These are phyloP conservation scores for Ceratopteris richardii DNA, from an alignment of 75 land plant species.

Conservation along the genomic window DNA sequence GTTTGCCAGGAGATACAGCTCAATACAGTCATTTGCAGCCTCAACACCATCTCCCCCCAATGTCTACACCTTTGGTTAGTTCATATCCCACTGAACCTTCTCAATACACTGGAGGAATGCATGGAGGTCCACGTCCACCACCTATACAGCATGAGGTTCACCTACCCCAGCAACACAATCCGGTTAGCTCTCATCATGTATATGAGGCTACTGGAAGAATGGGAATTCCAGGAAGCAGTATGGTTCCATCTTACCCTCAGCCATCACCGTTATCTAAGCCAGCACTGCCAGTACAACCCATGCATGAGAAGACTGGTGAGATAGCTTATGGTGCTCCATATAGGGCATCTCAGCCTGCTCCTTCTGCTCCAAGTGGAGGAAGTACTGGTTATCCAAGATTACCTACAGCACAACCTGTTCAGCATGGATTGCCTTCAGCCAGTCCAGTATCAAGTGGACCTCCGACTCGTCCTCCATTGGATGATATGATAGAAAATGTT, in stretches of 20 bases:
- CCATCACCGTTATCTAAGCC: constrained; percentile 9
- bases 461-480: constrained; percentile 55
- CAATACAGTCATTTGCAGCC: constrained; percentile 5
- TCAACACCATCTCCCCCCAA: constrained; percentile 22
- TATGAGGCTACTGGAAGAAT: constrained; percentile 27
- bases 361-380: constrained; percentile 51
- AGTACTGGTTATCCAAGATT: constrained; percentile 54
- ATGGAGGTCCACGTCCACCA: constrained; percentile 10
- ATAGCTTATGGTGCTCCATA: constrained; percentile 29
- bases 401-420: constrained; percentile 76
- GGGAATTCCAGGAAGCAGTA: neutral
- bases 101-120: constrained; percentile 3
- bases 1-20: constrained; percentile 1
- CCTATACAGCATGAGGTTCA: constrained; percentile 9
- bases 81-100: constrained; percentile 19
- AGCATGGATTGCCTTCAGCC: constrained; percentile 62
- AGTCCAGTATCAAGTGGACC: constrained; percentile 27
- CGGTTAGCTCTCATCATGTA: constrained; percentile 11
- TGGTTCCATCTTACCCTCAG: constrained; percentile 10
- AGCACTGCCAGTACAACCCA: constrained; percentile 22
- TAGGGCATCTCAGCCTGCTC: constrained; percentile 32
- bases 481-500: constrained; percentile 91
- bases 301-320: constrained; percentile 35
- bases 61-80: constrained; percentile 21
- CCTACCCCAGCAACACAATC: constrained; percentile 21